These are phyloP conservation scores for Perkinsus olseni DNA, from an alignment of 169 alveolate species.

Conservation along the genomic window DNA sequence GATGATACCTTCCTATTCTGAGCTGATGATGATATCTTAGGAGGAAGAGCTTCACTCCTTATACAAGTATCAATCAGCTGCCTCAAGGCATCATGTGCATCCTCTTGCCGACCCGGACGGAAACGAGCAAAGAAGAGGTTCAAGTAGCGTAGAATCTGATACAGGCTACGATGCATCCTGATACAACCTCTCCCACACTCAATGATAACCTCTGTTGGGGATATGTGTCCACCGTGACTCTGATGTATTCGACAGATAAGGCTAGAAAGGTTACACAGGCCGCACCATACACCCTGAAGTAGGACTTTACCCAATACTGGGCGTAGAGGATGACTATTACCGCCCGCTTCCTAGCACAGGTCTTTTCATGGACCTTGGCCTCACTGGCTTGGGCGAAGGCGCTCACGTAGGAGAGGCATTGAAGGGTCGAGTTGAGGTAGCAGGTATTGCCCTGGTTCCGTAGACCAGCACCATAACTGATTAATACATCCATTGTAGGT, in stretches of 20 bases:
- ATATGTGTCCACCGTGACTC: neutral
- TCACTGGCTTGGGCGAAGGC: neutral
- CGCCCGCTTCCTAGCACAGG: neutral
- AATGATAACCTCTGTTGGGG: neutral
- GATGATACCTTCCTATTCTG: neutral
- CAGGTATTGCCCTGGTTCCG: neutral
- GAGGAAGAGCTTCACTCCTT: neutral
- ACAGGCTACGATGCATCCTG: neutral
- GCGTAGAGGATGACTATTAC: neutral
- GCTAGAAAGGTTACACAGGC: neutral
- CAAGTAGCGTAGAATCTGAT: neutral
- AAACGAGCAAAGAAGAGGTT: neutral
- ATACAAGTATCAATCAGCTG: neutral
- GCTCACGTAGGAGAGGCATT: neutral
- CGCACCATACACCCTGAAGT: neutral
- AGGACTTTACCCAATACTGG: neutral
- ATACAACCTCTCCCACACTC: no score
- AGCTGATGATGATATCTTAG: neutral
- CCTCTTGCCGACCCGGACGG: constrained; percentile 3
- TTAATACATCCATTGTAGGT: neutral
- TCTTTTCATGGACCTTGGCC: neutral
- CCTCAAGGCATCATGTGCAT: neutral
- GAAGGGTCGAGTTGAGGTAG: neutral
- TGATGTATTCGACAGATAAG: neutral
- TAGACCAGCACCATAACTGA: neutral